phyloP scores from a whole-genome alignment of 1,139 yeast species.

The Debaryomycetaceae sp. region DNA sequence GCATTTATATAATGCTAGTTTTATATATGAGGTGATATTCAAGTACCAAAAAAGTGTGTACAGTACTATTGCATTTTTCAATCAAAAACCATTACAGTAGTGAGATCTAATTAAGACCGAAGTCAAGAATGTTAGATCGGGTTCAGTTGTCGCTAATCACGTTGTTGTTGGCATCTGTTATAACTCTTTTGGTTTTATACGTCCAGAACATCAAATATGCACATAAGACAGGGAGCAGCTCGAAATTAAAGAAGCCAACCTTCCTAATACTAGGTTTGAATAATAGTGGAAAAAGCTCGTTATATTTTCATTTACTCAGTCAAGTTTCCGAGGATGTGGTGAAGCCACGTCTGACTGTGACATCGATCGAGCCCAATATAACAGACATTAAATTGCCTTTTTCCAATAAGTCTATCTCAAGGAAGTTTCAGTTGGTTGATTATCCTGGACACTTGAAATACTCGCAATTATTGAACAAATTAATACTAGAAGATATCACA shows the following conservation, averaged over 20 bases:
- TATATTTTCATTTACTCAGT: constrained; percentile 40
- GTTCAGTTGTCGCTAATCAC: constrained; percentile 21
- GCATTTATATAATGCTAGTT: no score
- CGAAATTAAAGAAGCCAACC: constrained; percentile 41
- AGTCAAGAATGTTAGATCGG: constrained; percentile 19
- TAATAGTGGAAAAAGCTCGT: constrained; percentile 71
- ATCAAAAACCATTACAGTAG: not conserved
- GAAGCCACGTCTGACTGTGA: constrained; percentile 29
- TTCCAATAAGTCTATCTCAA: constrained; percentile 28
- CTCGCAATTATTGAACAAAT: constrained; percentile 44
- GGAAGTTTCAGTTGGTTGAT: constrained; percentile 56
- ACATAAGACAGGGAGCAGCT: constrained; percentile 9
- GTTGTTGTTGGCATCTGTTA: constrained; percentile 20
- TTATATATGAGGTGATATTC: no score
- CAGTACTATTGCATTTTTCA: not conserved
- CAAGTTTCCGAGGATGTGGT: constrained; percentile 8
- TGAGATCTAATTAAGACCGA: no score
- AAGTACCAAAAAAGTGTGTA: not conserved
- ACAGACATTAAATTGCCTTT: constrained; percentile 31
- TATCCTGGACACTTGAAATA: constrained; percentile 86
- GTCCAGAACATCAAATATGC: constrained; percentile 19
- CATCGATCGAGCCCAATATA: constrained; percentile 43
- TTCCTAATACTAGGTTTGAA: constrained; percentile 72
- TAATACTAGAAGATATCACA: constrained; percentile 43
- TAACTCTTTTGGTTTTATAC: constrained; percentile 21